Evolutionary conservation across 371 early-diverging fungal species (phyloP), one percentile per base, ranked within the genome.

Genomic region (Zychaea mexicana): DNA sequence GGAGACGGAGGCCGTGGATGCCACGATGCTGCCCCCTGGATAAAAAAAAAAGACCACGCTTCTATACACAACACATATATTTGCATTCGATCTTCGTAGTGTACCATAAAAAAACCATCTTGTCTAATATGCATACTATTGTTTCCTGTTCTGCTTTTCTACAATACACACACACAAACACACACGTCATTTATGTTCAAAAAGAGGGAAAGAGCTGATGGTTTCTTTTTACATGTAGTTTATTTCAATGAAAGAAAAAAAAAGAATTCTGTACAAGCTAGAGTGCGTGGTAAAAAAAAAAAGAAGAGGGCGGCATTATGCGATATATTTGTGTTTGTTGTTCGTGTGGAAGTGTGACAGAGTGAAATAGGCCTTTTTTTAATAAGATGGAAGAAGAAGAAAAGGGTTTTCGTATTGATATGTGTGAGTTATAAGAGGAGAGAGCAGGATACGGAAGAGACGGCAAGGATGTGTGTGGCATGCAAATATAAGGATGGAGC

Each of bases 11-110:
- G 82, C 52, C n/a, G 92, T 95, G 15, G 98, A 97, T 84, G 90
- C 88, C 15, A 88, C 95, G 38, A 78, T 88, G 83, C 84, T 98
- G 36, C 98, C 98, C 38, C 98, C 97, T 33, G 94, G 97, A 68
- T 98, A 91, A 86, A 69, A n/a, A 8, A 39, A 7, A 39, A 39
- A 3, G n/a, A 39, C 33, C 33, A 33, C 12, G 12, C 12, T 33
- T 33, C 12, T 33, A 24, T 52, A 4, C 22, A 56, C 36, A 55
- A n/a, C n/a, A 32, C 19, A 32, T n/a, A 3, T 21, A 56, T 31
- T 56, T n/a, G n/a, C 36, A 22, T 56, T 24, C 22, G 17, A 15
- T 15, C 5, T 10, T 13, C 10, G 17, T 33, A 53, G 30, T 27
- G 30, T 53, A 30, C 8, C 7, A 19, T 30, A 30, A 30, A 30